phyloP scores from a whole-genome alignment of 805 yeast genomes.

The Cyberlindnera amylophila region DNA sequence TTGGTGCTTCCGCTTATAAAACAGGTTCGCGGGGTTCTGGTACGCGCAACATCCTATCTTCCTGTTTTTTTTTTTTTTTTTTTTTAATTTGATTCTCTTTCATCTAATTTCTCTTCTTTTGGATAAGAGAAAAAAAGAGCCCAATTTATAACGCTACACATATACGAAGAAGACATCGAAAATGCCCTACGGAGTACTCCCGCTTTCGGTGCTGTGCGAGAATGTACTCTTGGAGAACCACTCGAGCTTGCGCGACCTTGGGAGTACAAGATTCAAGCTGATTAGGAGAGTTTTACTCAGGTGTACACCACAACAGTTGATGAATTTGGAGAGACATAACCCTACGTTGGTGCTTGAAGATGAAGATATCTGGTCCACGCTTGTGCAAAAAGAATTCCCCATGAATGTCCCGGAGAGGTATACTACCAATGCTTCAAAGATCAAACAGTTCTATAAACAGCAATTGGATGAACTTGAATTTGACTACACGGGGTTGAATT shows the following conservation, averaged over 20 bases:
- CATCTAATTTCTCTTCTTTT: too few relatives aligned
- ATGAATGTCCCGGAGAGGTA: slow-evolving; percentile 31
- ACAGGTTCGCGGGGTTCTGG: too few relatives aligned
- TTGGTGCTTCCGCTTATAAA: too few relatives aligned
- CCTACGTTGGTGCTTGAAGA: slow-evolving; percentile 35
- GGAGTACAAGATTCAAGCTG: slow-evolving; percentile 32
- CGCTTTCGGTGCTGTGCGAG: slow-evolving; percentile 24
- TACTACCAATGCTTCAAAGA: slow-evolving; percentile 22
- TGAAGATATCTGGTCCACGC: slow-evolving; percentile 33
- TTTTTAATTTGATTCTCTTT: too few relatives aligned
- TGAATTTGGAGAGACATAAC: slow-evolving; percentile 30
- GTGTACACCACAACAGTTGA: slow-evolving; percentile 30
- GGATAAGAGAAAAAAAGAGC: too few relatives aligned
- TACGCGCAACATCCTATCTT: too few relatives aligned
- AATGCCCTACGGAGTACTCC: slow-evolving; percentile 16
- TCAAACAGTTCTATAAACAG: slow-evolving; percentile 18
- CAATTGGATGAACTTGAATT: slow-evolving; percentile 18
- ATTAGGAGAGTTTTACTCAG: slow-evolving; percentile 28
- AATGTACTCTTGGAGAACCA: slow-evolving; percentile 21
- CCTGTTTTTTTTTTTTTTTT: too few relatives aligned
- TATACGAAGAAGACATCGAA: neutral
- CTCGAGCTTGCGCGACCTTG: slow-evolving; percentile 24
- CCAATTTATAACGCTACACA: too few relatives aligned
- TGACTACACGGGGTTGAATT: slow-evolving; percentile 10
- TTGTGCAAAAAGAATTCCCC: slow-evolving; percentile 33